Percentiles rank a stretch among this genome's conserved stretches.
Evolutionary conservation across 2,329 filamentous ascomycete species (phyloP).

Genomic region (Hypoxylon sp.): DNA sequence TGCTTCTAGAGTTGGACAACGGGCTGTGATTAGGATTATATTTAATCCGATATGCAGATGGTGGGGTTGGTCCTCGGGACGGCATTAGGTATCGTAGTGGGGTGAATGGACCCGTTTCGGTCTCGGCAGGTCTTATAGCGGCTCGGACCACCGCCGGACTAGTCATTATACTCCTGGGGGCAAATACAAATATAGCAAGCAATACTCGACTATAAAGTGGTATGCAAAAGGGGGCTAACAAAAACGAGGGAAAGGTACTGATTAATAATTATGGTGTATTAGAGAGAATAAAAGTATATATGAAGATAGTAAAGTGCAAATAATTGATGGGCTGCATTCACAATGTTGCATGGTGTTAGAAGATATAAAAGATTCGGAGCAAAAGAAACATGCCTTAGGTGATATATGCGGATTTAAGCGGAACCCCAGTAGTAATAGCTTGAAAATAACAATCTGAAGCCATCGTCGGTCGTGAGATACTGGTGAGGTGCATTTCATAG

Average conservation of each 20-base stretch:
- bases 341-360: background rate
- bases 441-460: conserved; percentile 3
- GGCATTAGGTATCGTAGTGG: background rate
- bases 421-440: background rate
- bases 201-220: background rate
- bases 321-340: background rate
- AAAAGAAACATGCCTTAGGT: background rate
- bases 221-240: background rate
- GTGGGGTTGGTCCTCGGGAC: background rate
- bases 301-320: background rate
- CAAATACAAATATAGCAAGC: too few relatives aligned
- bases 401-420: background rate
- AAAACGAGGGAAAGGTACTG: background rate
- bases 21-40: conserved; percentile 4
- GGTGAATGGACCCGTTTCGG: conserved; percentile 1
- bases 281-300: background rate
- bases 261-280: background rate
- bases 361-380: background rate
- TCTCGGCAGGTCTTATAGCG: background rate
- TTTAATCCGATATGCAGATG: conserved; percentile 13
- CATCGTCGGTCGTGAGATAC: conserved; percentile 10
- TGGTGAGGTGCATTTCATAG: background rate
- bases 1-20: background rate
- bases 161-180: background rate
- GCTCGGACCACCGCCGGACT: background rate